phyloP scores from a whole-genome alignment of 139 green algal species.

The Chara braunii region DNA sequence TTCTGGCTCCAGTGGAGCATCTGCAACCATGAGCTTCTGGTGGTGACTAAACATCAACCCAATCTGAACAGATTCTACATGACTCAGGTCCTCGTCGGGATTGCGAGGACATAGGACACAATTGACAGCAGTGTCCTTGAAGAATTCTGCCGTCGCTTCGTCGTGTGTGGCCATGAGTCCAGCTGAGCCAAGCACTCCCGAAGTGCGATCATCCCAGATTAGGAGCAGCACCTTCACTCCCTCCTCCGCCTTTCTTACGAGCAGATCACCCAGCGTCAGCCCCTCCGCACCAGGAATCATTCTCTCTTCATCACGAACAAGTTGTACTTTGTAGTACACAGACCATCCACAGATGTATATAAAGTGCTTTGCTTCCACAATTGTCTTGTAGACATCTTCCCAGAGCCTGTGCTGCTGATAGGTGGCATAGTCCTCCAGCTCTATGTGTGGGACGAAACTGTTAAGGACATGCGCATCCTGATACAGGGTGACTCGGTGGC shows the following conservation, averaged over 20 bases:
- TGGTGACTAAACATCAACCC: constrained; percentile 35
- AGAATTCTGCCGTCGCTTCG: constrained; percentile 42
- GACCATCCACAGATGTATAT: constrained; percentile 53
- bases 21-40: constrained; percentile 29
- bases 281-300: not conserved
- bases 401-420: constrained; percentile 23
- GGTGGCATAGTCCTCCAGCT: not conserved
- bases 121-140: constrained; percentile 7
- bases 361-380: constrained; percentile 39
- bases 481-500: constrained; percentile 49
- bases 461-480: constrained; percentile 23
- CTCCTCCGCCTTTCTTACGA: constrained; percentile 46
- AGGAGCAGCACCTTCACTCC: constrained; percentile 6
- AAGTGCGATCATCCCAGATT: not conserved
- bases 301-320: constrained; percentile 16
- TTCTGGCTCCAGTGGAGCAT: not conserved
- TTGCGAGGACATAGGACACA: constrained; percentile 18
- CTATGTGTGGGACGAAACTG: not conserved
- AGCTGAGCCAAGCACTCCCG: constrained; percentile 8
- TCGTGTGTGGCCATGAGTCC: constrained; percentile 44
- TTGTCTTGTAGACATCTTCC: constrained; percentile 46
- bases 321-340: constrained; percentile 40
- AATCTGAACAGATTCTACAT: no score
- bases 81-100: constrained; percentile 25
- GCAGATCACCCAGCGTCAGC: constrained; percentile 49